Evolutionary conservation across 2,329 filamentous ascomycete genomes (phyloP).

Genomic region (Cladophialophora yegresii): DNA sequence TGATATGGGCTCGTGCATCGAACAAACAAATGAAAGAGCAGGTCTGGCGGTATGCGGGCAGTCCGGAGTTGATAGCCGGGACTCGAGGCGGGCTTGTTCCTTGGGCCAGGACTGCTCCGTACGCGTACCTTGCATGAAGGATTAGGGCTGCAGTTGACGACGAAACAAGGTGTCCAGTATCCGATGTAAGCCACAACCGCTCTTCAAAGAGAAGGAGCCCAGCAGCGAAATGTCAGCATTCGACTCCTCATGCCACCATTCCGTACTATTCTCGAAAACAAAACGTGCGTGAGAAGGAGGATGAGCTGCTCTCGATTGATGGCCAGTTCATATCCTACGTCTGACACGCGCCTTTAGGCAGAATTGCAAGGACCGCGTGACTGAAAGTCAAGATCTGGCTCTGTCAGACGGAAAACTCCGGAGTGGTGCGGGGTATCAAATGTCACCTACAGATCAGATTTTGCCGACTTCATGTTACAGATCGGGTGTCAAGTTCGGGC

Average conservation of each 20-base stretch:
- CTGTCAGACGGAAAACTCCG: not conserved
- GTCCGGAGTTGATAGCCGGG: not conserved
- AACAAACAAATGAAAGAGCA: not conserved
- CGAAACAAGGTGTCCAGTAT: not conserved
- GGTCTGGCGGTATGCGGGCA: not conserved
- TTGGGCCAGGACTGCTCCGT: not conserved
- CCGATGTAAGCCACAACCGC: not conserved
- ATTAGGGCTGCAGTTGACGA: not conserved
- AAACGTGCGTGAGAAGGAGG: not conserved
- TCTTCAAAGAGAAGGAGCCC: not conserved
- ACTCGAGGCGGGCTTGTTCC: not conserved
- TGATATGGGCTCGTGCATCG: not conserved
- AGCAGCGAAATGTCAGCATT: not conserved
- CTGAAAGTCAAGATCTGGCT: not conserved
- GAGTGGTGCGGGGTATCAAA: not conserved
- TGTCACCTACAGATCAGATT: not conserved
- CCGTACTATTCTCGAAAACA: not conserved
- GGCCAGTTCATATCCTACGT: not conserved
- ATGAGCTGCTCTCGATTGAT: not conserved
- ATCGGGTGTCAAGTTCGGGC: not conserved
- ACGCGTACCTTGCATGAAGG: not conserved
- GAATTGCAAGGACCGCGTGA: no score
- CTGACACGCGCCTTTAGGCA: not conserved
- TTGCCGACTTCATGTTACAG: not conserved
- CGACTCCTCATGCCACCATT: not conserved